Evolutionary conservation across 2,329 filamentous ascomycete species (phyloP).

Genomic region (Calonectria montana): DNA sequence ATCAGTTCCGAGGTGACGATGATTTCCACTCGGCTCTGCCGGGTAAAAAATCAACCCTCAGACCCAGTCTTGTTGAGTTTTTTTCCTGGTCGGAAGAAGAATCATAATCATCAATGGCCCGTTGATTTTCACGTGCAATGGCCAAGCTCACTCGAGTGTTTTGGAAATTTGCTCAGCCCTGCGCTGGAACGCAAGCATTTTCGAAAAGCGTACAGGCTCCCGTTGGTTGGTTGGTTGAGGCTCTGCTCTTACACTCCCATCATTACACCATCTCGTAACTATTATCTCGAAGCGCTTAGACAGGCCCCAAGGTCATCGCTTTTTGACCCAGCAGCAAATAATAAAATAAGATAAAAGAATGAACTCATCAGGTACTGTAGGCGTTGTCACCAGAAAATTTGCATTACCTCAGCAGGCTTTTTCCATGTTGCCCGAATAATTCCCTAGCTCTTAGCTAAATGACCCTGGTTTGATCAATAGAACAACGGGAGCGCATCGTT

Average conservation of each 20-base stretch:
- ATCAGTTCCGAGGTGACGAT: constrained; percentile 2
- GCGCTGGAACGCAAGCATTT: neutral
- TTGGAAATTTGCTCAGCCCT: neutral
- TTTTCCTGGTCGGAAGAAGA: neutral
- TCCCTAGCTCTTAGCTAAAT: neutral
- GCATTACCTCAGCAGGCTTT: neutral
- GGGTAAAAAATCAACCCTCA: constrained; percentile 6
- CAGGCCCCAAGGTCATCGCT: neutral
- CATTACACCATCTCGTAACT: neutral
- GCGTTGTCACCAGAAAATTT: neutral
- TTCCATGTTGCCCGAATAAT: neutral
- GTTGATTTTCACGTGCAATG: neutral
- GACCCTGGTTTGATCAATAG: neutral
- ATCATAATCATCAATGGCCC: neutral
- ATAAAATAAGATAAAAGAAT: neutral
- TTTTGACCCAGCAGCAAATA: neutral
- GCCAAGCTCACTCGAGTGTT: neutral
- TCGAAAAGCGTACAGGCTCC: neutral
- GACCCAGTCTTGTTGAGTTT: neutral
- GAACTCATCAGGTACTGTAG: neutral
- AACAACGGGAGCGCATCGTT: neutral
- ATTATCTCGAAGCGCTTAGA: neutral
- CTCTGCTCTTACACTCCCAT: neutral
- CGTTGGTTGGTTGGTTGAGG: constrained; percentile 5
- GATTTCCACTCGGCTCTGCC: neutral